These are phyloP conservation scores for Chloropicon primus DNA, from an alignment of 139 green algal species.

Conservation along the genomic window DNA sequence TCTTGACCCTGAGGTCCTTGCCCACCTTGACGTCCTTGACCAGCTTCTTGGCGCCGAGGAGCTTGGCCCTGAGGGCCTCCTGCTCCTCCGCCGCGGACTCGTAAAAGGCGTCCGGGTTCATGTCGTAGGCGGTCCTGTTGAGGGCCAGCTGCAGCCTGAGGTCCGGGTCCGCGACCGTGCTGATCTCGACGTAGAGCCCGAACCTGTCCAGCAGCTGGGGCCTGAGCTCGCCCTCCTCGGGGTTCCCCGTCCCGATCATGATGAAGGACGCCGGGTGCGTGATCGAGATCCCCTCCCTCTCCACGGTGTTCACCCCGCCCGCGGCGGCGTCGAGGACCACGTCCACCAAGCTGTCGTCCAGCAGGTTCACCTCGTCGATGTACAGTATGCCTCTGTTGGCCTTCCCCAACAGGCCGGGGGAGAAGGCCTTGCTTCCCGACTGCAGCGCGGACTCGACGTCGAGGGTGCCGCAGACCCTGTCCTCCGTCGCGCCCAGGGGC, in stretches of 20 bases:
- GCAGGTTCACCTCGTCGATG: conserved; percentile 3
- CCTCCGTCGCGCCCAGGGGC: background rate
- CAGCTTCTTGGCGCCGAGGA: background rate
- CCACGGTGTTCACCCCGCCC: background rate
- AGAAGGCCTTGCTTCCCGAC: background rate
- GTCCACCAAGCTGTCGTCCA: background rate
- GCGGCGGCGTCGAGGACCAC: background rate
- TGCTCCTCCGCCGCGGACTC: conserved; percentile 11
- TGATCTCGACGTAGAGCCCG: conserved; percentile 67
- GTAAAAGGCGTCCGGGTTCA: conserved; percentile 1
- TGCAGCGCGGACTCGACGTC: background rate
- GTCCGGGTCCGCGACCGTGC: conserved; percentile 41
- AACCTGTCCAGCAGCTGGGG: conserved; percentile 94
- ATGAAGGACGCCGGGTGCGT: conserved; percentile 65
- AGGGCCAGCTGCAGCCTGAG: conserved; percentile 49
- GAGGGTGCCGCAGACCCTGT: background rate
- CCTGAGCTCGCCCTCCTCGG: conserved; percentile 76
- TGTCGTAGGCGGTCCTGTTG: background rate
- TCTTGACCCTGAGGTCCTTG: conserved; percentile 46
- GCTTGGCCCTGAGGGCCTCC: background rate
- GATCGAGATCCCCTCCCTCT: conserved; percentile 3
- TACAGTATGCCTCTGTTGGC: background rate
- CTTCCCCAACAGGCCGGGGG: background rate
- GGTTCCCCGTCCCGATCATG: conserved; percentile 77
- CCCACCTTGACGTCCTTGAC: conserved; percentile 1